Evolutionary conservation across 2,329 filamentous ascomycete species (phyloP).

Genomic region (Xylariaceae sp.): DNA sequence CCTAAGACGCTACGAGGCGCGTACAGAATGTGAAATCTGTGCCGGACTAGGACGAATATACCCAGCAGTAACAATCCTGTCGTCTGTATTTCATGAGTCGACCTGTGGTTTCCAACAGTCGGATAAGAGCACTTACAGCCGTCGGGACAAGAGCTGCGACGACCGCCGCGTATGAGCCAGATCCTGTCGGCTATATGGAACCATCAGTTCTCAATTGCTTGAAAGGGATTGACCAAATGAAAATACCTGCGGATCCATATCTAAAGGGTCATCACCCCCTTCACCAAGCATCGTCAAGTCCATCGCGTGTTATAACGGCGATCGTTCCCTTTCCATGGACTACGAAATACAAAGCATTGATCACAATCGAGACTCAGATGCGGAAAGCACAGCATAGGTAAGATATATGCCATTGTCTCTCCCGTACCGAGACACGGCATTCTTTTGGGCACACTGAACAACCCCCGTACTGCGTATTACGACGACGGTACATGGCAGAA

Average conservation of each 20-base stretch:
- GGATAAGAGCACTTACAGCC: constrained; percentile 23
- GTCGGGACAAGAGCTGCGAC: constrained; percentile 30
- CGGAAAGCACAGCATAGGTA: background rate
- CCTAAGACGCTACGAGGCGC: constrained; percentile 30
- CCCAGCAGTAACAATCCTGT: constrained; percentile 26
- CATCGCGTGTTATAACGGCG: background rate
- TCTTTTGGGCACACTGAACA: too few relatives aligned
- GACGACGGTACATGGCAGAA: too few relatives aligned
- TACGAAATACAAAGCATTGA: background rate
- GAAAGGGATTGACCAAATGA: background rate
- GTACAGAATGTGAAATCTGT: constrained; percentile 28
- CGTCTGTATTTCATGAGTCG: constrained; percentile 21
- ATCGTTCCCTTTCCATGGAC: background rate
- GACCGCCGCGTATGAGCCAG: constrained; percentile 28
- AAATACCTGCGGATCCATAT: constrained; percentile 14
- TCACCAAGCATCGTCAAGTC: background rate
- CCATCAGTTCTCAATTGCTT: background rate
- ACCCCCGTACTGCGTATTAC: too few relatives aligned
- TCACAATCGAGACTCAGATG: background rate
- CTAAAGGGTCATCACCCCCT: background rate
- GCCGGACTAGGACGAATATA: constrained; percentile 28
- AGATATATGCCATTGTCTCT: too few relatives aligned
- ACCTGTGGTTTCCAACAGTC: background rate
- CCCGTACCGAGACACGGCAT: too few relatives aligned
- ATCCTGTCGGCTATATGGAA: constrained; percentile 24